These are phyloP conservation scores for Scheffersomyces insectosa DNA, from an alignment of 1,139 yeast genomes.

Conservation along the genomic window DNA sequence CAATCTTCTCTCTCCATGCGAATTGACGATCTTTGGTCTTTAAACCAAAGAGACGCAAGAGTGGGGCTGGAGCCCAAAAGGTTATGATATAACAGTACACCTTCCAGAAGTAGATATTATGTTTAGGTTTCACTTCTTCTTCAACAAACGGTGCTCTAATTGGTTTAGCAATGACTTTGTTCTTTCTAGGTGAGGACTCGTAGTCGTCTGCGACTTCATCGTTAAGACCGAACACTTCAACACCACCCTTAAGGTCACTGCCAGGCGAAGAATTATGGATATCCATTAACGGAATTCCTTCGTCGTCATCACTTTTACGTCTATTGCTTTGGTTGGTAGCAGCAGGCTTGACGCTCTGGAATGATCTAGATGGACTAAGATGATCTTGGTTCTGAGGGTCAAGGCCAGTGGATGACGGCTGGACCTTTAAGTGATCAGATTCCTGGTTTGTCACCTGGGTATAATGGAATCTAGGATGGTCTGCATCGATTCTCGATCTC, in stretches of 20 bases:
- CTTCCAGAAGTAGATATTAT: constrained; percentile 68
- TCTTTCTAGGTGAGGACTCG: constrained; percentile 23
- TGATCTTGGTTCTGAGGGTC: constrained; percentile 46
- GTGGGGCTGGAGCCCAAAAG: constrained; percentile 87
- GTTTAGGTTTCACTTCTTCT: constrained; percentile 17
- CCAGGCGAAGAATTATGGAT: constrained; percentile 19
- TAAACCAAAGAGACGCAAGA: constrained; percentile 75
- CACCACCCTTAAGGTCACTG: constrained; percentile 34
- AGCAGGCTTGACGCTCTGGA: neutral
- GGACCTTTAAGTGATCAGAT: constrained; percentile 59
- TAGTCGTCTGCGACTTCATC: constrained; percentile 46
- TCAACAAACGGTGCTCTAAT: constrained; percentile 4
- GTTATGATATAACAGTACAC: constrained; percentile 78
- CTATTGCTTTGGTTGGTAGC: neutral
- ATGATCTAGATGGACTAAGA: constrained; percentile 5
- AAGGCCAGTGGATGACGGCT: constrained; percentile 74
- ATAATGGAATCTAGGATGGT: constrained; percentile 77
- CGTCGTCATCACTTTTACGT: constrained; percentile 24
- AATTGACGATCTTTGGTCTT: constrained; percentile 76
- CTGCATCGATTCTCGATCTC: constrained; percentile 64
- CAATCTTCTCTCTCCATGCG: constrained; percentile 98
- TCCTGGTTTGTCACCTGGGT: constrained; percentile 79
- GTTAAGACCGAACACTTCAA: constrained; percentile 60
- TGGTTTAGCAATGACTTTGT: constrained; percentile 26
- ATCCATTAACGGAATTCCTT: constrained; percentile 51